Base-by-base conservation (phyloP, 177 flowering plant genomes). In the Tripterygium wilfordii region DNA sequence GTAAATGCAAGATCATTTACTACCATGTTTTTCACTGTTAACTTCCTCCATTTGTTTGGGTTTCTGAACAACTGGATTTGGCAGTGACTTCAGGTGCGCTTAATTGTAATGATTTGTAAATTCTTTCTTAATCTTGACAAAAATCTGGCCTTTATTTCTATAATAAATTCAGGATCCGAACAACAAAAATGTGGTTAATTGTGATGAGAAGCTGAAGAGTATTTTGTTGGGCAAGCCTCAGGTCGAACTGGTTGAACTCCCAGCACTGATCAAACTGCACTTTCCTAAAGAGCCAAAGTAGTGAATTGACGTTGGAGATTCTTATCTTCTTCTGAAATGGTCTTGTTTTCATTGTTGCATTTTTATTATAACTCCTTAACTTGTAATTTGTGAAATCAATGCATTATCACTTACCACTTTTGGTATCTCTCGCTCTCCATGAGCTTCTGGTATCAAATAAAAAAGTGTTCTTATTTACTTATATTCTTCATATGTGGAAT, bases 201-300 rank as follows among this genome's bases (percentile, higher is more conserved):
- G 97, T 71, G 96, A 88, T 65, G 78, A 74, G 16, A 86, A 92
- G 64, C 53, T 89, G 69, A 80, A 50, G 68, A 63, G 79, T 26
- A 82, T 92, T 61, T 52, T 89, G 64, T 50, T 82, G 66, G 96
- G 96, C 10, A 84, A 85, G 65, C 51, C 69, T 42, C 71, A 56
- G 48, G 65, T 92, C 56, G 96, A 86, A 42, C 75, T 92, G n/a
- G 74, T 71, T 31, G 96, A 92, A 56, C 96, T 92, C 61, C 98
- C 97, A 40, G 68, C 58, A 31, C 54, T 92, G 50, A 61, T 88
- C 75, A 88, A 86, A 68, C 69, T 85, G 60, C 95, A 86, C 64
- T 88, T 92, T 47, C 96, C 96, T 8, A 88, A 80, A 67, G 62
- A 22, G 40, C 75, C 74, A 31, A 85, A 82, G 65, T 79, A 53